Conservation (phyloP, 2,329 filamentous ascomycete species). For the Phialemonium atrogriseum region DNA sequence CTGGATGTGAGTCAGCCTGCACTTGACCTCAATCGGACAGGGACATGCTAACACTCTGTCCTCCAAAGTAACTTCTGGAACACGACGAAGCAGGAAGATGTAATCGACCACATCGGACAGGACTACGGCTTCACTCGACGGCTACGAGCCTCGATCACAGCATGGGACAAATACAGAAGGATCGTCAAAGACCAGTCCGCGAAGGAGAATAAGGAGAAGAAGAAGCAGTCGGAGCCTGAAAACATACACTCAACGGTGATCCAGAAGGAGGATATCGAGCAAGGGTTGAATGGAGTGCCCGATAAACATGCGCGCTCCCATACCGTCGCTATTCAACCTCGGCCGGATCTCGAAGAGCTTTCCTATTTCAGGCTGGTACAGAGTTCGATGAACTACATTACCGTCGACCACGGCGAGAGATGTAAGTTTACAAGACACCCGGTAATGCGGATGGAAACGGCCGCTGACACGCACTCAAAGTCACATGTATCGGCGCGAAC, state of each 20-base stretch:
- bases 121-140: slow-evolving; percentile 63
- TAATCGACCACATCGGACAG: slow-evolving; percentile 46
- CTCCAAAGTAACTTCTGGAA: slow-evolving; percentile 57
- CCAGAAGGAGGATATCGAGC: slow-evolving; percentile 3
- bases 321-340: slow-evolving; percentile 1
- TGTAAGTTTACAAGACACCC: slow-evolving; percentile 36
- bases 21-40: slow-evolving; percentile 1
- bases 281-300: slow-evolving; percentile 2
- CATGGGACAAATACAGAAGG: slow-evolving; percentile 23
- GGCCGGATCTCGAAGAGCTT: slow-evolving; percentile 20
- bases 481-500: slow-evolving; percentile 65
- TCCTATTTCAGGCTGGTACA: slow-evolving; percentile 51
- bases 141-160: slow-evolving; percentile 51
- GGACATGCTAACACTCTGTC: slow-evolving; percentile 5
- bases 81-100: slow-evolving; percentile 49
- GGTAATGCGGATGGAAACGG: not conserved
- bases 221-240: slow-evolving; percentile 1
- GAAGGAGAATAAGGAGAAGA: not conserved
- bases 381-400: slow-evolving; percentile 68
- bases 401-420: slow-evolving; percentile 58
- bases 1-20: slow-evolving; percentile 53
- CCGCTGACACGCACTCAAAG: slow-evolving; percentile 27
- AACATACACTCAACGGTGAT: not conserved
- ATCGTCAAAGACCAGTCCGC: slow-evolving; percentile 4
- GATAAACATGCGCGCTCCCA: slow-evolving; percentile 7